Percentiles rank a stretch among this genome's conserved stretches.
Conservation (phyloP, 306 rosid species). For the Cucurbita moschata region DNA sequence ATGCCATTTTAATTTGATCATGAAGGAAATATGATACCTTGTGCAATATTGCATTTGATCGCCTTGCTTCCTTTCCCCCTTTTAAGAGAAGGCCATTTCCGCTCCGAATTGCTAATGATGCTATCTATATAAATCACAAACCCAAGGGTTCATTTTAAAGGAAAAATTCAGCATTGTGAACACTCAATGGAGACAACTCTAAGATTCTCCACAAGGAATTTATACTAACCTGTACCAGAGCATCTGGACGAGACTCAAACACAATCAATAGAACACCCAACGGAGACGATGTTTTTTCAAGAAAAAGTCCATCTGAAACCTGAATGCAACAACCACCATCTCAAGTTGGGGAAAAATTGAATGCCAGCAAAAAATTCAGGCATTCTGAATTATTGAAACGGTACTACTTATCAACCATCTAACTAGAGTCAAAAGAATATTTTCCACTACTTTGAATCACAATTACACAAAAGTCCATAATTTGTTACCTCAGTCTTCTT, state of each 20-base stretch:
- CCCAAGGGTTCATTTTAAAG: not conserved
- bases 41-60: conserved; percentile 83
- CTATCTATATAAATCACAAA: conserved; percentile 43
- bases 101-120: conserved; percentile 87
- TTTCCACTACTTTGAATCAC: not conserved
- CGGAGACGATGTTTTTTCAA: conserved; percentile 92
- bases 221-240: conserved; percentile 68
- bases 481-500: conserved; percentile 64
- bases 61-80: conserved; percentile 98
- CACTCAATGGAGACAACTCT: not conserved
- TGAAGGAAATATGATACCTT: conserved; percentile 35
- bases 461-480: not conserved
- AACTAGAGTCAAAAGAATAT: not conserved
- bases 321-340: conserved; percentile 21
- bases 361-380: not conserved
- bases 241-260: conserved; percentile 98
- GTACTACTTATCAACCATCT: not conserved
- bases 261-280: conserved; percentile 86
- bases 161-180: not conserved
- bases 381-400: not conserved
- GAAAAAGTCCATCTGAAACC: conserved; percentile 83
- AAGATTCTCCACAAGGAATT: not conserved
- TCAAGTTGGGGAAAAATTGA: conserved; percentile 7
- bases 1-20: not conserved
- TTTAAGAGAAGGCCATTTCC: conserved; percentile 96